Evolutionary conservation across 768 basidiomycete species (phyloP).

Genomic region (Russula sp.): DNA sequence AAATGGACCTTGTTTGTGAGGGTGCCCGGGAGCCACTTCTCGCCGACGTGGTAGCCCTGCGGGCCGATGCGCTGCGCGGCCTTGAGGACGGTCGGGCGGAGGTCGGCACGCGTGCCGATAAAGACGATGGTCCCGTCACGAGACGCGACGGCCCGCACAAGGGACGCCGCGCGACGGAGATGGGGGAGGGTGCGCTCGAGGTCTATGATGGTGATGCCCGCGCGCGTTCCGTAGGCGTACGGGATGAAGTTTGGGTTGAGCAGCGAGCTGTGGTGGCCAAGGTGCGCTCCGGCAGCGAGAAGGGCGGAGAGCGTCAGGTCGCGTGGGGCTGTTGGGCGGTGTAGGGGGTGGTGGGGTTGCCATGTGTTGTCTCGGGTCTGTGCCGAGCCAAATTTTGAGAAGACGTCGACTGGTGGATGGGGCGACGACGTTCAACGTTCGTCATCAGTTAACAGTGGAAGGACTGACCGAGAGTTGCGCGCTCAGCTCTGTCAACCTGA

Average conservation of each 20-base stretch:
- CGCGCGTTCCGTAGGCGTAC: constrained; percentile 88
- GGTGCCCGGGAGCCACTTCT: constrained; percentile 93
- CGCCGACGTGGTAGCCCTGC: constrained; percentile 80
- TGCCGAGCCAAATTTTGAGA: constrained; percentile 72
- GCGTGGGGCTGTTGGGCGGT: constrained; percentile 51
- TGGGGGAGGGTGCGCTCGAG: constrained; percentile 90
- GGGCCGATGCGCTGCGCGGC: constrained; percentile 73
- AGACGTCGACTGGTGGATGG: constrained; percentile 34
- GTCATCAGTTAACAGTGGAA: constrained; percentile 18
- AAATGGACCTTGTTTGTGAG: constrained; percentile 80
- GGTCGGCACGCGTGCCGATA: constrained; percentile 80
- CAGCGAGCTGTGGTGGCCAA: constrained; percentile 79
- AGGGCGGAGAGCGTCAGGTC: constrained; percentile 83
- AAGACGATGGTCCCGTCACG: constrained; percentile 84
- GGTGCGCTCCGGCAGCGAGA: constrained; percentile 87
- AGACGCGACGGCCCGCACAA: constrained; percentile 76
- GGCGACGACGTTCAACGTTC: constrained; percentile 21
- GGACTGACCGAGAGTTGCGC: constrained; percentile 49
- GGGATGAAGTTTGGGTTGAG: constrained; percentile 89
- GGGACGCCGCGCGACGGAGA: constrained; percentile 82
- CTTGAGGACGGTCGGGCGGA: constrained; percentile 65
- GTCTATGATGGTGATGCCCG: constrained; percentile 89
- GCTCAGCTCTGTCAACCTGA: constrained; percentile 52
- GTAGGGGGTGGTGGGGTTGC: constrained; percentile 65
- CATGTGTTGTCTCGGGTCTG: constrained; percentile 61